A percentile compares a stretch with the other conserved stretches of the same genome.
phyloP scores from a whole-genome alignment of 2,329 filamentous ascomycete genomes.

The Neopestalotiopsis rosae region DNA sequence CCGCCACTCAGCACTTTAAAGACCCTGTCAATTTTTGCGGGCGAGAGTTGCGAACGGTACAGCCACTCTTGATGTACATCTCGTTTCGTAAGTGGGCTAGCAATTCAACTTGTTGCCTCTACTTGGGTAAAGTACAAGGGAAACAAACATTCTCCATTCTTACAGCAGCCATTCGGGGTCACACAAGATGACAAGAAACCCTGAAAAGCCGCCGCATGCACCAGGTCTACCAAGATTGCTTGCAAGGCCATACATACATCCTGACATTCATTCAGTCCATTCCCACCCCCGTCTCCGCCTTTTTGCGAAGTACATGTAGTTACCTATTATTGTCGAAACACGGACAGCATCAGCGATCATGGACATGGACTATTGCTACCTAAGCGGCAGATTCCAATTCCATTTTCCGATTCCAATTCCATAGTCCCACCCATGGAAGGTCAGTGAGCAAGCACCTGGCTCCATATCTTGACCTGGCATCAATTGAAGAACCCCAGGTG shows the following conservation, averaged over 20 bases:
- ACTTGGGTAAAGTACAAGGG: neutral
- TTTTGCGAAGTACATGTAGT: neutral
- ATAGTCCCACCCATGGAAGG: neutral
- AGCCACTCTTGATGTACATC: neutral
- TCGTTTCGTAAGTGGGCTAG: neutral
- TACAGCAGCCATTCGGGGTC: neutral
- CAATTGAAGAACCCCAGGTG: too few species aligned
- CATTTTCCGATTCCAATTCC: neutral
- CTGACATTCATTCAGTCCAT: neutral
- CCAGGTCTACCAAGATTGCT: conserved; percentile 16
- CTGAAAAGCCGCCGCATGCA: conserved; percentile 12
- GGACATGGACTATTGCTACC: neutral
- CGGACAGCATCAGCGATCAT: neutral
- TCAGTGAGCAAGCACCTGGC: neutral
- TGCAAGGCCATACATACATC: neutral
- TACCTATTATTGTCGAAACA: neutral
- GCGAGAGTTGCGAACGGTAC: neutral
- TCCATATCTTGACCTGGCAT: too few species aligned
- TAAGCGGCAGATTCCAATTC: neutral
- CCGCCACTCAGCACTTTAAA: neutral
- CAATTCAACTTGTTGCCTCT: neutral
- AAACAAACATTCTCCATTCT: neutral
- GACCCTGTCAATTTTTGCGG: neutral
- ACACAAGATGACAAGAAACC: conserved; percentile 6
- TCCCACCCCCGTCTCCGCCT: neutral